Evolutionary conservation across 169 alveolate species (phyloP).

Genomic region (Eimeria maxima): DNA sequence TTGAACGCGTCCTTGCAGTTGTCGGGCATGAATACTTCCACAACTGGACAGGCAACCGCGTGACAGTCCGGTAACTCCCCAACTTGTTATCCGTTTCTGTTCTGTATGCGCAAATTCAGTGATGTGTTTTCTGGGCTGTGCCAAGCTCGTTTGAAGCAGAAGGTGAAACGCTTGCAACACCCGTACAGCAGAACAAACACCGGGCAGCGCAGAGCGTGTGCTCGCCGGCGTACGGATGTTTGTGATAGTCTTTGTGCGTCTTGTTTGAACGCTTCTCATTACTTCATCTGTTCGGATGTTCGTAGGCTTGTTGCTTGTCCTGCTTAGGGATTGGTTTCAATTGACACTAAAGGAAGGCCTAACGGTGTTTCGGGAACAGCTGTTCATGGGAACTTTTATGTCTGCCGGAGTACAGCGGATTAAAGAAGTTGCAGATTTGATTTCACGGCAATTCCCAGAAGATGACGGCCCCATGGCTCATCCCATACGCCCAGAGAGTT

Average conservation of each 20-base stretch:
- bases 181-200: no score
- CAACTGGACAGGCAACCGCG: conserved; percentile 96
- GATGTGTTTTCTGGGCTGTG: no score
- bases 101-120: neutral
- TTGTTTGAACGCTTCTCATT: no score
- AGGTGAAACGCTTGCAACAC: no score
- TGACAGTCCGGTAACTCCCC: conserved; percentile 85
- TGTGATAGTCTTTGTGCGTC: no score
- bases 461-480: conserved; percentile 97
- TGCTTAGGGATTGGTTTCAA: conserved; percentile 81
- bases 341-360: conserved; percentile 93
- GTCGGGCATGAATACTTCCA: conserved; percentile 97
- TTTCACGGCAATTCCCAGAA: conserved; percentile 92
- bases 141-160: no score
- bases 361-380: conserved; percentile 96
- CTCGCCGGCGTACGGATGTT: no score
- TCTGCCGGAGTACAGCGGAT: conserved; percentile 91
- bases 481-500: conserved; percentile 96
- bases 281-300: neutral
- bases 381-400: conserved; percentile 90
- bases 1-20: conserved; percentile 90
- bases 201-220: no score
- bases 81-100: neutral
- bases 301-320: neutral
- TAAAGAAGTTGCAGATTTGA: conserved; percentile 90